Conservation (phyloP, 192 early-diverging fungal genomes). For the Linnemannia exigua region DNA sequence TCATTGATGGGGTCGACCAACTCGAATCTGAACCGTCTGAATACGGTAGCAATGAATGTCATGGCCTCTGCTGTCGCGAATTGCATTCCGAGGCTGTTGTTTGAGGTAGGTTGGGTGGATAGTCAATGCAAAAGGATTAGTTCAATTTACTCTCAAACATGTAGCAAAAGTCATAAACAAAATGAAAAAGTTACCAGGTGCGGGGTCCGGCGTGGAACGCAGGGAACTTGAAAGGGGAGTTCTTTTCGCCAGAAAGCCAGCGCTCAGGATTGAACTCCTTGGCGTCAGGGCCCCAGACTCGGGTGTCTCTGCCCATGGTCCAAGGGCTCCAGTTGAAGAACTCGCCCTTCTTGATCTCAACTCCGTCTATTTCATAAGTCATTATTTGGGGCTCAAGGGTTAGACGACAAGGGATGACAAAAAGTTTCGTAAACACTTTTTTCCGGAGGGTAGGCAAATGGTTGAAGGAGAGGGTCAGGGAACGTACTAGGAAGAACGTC, state of each 20-base stretch:
- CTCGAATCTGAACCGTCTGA: constrained; percentile 56
- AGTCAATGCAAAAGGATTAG: neutral
- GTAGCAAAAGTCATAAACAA: neutral
- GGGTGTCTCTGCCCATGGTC: constrained; percentile 64
- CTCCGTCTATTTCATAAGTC: constrained; percentile 40
- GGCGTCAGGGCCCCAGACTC: constrained; percentile 65
- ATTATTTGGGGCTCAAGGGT: neutral
- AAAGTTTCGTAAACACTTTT: too few relatives aligned
- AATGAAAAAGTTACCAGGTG: constrained; percentile 37
- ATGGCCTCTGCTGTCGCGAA: constrained; percentile 61
- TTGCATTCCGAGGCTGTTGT: constrained; percentile 47
- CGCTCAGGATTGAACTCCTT: constrained; percentile 60
- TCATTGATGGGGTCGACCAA: constrained; percentile 34
- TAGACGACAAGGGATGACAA: neutral
- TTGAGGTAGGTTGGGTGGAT: neutral
- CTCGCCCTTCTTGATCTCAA: constrained; percentile 63
- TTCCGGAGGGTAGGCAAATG: neutral
- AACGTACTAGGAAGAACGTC: constrained; percentile 61
- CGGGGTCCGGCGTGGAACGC: constrained; percentile 66
- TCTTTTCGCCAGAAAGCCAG: constrained; percentile 56
- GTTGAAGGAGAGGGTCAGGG: neutral
- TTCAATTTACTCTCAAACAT: neutral
- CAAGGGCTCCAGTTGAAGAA: constrained; percentile 60
- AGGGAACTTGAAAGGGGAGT: constrained; percentile 59
- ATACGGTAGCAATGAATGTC: constrained; percentile 50